A percentile compares a stretch with the other conserved stretches of the same genome.
These are phyloP conservation scores for Misopates orontium DNA, from an alignment of 257 asterid species.

Conservation along the genomic window DNA sequence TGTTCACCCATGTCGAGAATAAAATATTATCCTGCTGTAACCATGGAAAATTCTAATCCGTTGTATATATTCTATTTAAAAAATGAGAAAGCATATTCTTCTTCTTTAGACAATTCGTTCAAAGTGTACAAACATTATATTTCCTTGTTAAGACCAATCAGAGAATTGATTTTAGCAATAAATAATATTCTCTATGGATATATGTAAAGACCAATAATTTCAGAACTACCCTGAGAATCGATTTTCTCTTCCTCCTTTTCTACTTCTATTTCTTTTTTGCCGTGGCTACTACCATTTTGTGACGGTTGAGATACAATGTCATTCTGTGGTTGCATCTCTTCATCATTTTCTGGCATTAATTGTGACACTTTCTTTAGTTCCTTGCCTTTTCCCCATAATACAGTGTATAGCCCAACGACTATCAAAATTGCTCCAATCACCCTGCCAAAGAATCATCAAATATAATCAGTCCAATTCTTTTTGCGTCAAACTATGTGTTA, in stretches of 20 bases:
- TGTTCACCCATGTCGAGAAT: too few species aligned
- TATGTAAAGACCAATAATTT: conserved; percentile 30
- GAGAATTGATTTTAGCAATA: background rate
- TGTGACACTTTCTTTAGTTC: conserved; percentile 37
- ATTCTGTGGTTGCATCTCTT: conserved; percentile 4
- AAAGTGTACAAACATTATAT: too few species aligned
- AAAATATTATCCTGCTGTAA: too few species aligned
- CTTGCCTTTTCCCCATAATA: conserved; percentile 54
- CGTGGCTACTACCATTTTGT: conserved; percentile 15
- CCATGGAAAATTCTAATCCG: too few species aligned
- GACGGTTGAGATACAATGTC: background rate
- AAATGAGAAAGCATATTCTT: too few species aligned
- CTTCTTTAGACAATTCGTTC: too few species aligned
- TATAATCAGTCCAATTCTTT: background rate
- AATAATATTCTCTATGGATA: conserved; percentile 10
- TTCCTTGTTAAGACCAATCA: background rate
- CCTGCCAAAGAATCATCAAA: conserved; percentile 28
- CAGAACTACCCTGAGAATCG: conserved; percentile 29
- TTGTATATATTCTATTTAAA: too few species aligned
- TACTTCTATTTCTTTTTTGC: conserved; percentile 9
- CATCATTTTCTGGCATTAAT: conserved; percentile 35
- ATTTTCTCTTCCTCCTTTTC: conserved; percentile 21
- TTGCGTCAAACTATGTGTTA: background rate
- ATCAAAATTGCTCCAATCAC: conserved; percentile 51
- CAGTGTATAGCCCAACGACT: conserved; percentile 46